phyloP scores from a whole-genome alignment of 805 yeast species.

The Zygosaccharomyces rouxii region DNA sequence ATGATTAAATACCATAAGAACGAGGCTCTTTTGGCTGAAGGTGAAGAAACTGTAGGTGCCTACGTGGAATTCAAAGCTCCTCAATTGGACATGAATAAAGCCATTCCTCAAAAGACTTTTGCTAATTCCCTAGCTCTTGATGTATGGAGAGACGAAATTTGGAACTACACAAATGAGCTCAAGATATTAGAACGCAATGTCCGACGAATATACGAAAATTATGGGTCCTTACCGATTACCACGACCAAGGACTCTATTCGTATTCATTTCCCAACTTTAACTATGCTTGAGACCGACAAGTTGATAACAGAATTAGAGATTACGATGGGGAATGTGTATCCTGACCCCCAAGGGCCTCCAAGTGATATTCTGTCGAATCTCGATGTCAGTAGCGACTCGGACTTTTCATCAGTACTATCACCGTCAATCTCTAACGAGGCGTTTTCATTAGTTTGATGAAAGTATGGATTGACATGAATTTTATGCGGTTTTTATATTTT shows the following conservation, averaged over 20 bases:
- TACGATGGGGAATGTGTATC: slow-evolving; percentile 49
- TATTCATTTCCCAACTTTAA: slow-evolving; percentile 71
- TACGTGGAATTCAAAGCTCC: slow-evolving; percentile 57
- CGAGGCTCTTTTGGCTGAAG: slow-evolving; percentile 5
- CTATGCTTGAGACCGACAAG: slow-evolving; percentile 50
- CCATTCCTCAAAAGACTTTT: slow-evolving; percentile 40
- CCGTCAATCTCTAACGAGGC: neutral
- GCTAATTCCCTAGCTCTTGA: slow-evolving; percentile 44
- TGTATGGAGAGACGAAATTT: slow-evolving; percentile 37
- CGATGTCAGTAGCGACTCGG: neutral
- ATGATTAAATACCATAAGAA: slow-evolving; percentile 31
- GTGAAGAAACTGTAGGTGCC: slow-evolving; percentile 39
- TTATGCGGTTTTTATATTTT: neutral
- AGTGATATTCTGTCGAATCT: slow-evolving; percentile 8
- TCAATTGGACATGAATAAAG: slow-evolving; percentile 25
- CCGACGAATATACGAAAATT: slow-evolving; percentile 42
- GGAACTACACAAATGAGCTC: slow-evolving; percentile 39
- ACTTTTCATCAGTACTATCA: slow-evolving; percentile 20
- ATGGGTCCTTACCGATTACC: slow-evolving; percentile 64
- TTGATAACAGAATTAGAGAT: slow-evolving; percentile 58
- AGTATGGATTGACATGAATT: neutral
- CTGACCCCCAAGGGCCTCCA: slow-evolving; percentile 18
- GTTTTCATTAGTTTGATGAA: slow-evolving; percentile 3
- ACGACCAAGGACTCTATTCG: slow-evolving; percentile 41
- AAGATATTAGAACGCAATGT: slow-evolving; percentile 44